Evolutionary conservation across 306 rosid genomes (phyloP).

Genomic region (Inga oerstediana): DNA sequence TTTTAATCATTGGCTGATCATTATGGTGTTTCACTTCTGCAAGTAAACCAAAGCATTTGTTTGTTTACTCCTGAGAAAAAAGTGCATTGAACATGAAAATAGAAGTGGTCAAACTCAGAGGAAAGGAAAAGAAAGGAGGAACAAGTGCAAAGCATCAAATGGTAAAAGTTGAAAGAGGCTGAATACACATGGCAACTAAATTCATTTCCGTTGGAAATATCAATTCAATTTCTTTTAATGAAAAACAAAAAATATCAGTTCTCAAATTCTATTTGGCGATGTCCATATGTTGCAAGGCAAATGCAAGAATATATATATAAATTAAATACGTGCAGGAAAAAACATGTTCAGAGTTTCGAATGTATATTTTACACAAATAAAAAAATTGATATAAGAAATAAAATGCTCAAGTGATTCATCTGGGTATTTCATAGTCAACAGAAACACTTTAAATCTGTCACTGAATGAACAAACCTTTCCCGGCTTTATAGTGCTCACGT

Average conservation of each 20-base stretch:
- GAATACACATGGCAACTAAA: not conserved
- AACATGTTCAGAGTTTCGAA: conserved; percentile 6
- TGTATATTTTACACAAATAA: not conserved
- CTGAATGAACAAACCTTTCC: conserved; percentile 77
- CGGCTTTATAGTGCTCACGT: conserved; percentile 68
- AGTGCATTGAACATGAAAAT: conserved; percentile 19
- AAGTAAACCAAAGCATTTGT: not conserved
- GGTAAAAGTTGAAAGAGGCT: not conserved
- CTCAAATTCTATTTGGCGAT: not conserved
- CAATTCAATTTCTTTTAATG: conserved; percentile 9
- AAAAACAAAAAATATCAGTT: not conserved
- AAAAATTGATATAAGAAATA: conserved; percentile 2
- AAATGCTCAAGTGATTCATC: conserved; percentile 4
- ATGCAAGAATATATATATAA: not conserved
- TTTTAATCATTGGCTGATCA: not conserved
- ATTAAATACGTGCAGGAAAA: conserved; percentile 6
- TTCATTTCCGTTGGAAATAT: not conserved
- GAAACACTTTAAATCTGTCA: conserved; percentile 3
- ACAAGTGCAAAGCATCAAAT: not conserved
- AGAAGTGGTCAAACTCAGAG: not conserved
- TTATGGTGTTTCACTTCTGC: not conserved
- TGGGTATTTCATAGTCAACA: conserved; percentile 15
- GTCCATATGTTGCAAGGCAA: conserved; percentile 7
- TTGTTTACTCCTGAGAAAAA: not conserved
- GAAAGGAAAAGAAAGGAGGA: not conserved